Evolutionary conservation across 768 basidiomycete genomes (phyloP), one percentile per base, ranked within the genome.

Genomic region (Rhizopogon sp.): DNA sequence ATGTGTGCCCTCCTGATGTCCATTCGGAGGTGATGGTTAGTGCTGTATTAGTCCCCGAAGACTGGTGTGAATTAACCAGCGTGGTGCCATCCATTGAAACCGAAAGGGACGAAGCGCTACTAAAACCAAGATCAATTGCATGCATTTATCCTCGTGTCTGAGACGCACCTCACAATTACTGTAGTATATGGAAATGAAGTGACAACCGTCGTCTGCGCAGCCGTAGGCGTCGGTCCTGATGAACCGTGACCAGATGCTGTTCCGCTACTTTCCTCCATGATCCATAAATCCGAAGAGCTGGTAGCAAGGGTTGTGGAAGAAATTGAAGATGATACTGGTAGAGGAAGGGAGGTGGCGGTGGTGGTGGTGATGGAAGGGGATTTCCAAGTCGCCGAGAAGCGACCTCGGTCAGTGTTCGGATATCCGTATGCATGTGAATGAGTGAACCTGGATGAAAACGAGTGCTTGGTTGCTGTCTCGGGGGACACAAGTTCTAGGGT

Each of bases 111-210:
- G 13, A 17, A 22, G 9, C 16, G 46, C 54, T 3, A 6, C 50
- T 46, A 39, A 39, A 22, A n/a, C 4, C 2, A 25, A 56, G 31
- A 55, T 49, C 20, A 3, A 22, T 3, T 57, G 28, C 50, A 28
- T 10, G 14, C 39, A 13, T 7, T 17, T 13, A 25, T 7, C 46
- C 5, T 16, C 2, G 8, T 43, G 22, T 40, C 51, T 62, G n/a
- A 6, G 11, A n/a, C 44, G 29, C 43, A 63, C 61, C 61, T 63
- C 17, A 28, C 37, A 29, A 50, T 29, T 11, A n/a, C 29, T 16
- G 20, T 43, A 8, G 11, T 33, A 33, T 33, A 33, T 33, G 31
- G 35, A 5, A 29, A 20, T 35, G 45, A 28, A 9, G 22, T 42
- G 41, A 31, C n/a, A 4, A 2, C 9, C 16, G 43, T 7, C 16